phyloP scores from a whole-genome alignment of 768 basidiomycete species.

The Calocybe cyanea region DNA sequence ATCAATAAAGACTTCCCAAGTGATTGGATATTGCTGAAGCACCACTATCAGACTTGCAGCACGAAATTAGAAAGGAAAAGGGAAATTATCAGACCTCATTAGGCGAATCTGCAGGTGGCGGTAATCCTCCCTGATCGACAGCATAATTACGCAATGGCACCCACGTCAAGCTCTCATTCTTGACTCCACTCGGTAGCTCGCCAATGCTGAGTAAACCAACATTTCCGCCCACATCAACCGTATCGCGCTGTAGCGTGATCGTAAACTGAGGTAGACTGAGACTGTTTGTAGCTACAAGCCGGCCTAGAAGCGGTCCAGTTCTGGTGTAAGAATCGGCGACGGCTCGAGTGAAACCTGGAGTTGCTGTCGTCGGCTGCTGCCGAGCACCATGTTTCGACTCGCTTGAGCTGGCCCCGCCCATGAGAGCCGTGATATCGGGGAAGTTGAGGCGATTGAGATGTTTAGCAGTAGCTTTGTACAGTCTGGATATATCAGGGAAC shows the following conservation, averaged over 20 bases:
- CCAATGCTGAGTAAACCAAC: conserved; percentile 65
- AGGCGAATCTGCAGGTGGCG: conserved; percentile 51
- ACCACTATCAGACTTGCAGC: conserved; percentile 5
- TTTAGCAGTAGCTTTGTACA: conserved; percentile 8
- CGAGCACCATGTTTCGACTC: conserved; percentile 9
- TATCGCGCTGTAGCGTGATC: conserved; percentile 65
- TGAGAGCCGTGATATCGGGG: conserved; percentile 4
- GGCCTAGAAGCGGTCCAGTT: conserved; percentile 42
- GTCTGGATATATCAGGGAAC: conserved; percentile 26
- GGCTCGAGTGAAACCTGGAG: conserved; percentile 16
- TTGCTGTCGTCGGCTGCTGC: conserved; percentile 13
- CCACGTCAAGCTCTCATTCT: conserved; percentile 57
- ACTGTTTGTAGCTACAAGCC: conserved; percentile 35
- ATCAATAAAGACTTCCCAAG: conserved; percentile 73
- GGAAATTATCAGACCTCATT: conserved; percentile 43
- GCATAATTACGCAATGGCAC: conserved; percentile 57
- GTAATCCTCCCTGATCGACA: conserved; percentile 46
- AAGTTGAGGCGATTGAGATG: conserved; percentile 9
- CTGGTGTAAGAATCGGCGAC: conserved; percentile 39
- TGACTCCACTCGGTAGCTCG: conserved; percentile 50
- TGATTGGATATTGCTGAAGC: conserved; percentile 54
- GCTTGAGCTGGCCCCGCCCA: not conserved
- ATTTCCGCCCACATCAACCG: conserved; percentile 66
- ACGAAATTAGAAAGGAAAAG: not conserved
- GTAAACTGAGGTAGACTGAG: conserved; percentile 46